Evolutionary conservation across 352 stramenopile genomes (phyloP).

Genomic region (Phytophthora pinifolia): DNA sequence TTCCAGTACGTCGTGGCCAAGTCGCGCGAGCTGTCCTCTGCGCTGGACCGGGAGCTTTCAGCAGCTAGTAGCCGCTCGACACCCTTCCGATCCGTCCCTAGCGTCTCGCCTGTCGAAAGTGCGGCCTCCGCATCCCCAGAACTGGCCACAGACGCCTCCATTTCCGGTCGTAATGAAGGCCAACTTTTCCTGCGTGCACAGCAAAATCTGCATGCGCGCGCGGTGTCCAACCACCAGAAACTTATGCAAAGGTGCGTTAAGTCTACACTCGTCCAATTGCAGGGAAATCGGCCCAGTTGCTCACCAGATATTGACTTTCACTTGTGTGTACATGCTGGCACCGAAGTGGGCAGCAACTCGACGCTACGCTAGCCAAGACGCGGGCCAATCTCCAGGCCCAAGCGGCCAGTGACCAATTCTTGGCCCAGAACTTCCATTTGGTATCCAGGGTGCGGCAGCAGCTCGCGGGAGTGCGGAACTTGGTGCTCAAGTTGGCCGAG

Average conservation of each 20-base stretch:
- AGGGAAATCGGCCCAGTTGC: neutral
- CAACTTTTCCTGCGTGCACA: conserved; percentile 46
- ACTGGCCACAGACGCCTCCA: neutral
- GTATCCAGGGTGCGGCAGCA: conserved; percentile 56
- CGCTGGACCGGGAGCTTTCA: conserved; percentile 48
- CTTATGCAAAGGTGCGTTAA: conserved; percentile 44
- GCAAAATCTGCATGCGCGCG: conserved; percentile 33
- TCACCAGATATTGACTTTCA: conserved; percentile 21
- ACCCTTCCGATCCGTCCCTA: conserved; percentile 4
- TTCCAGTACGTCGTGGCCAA: conserved; percentile 81
- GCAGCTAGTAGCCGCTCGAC: conserved; percentile 19
- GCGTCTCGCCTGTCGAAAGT: conserved; percentile 5
- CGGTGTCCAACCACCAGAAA: conserved; percentile 40
- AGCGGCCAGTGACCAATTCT: conserved; percentile 67
- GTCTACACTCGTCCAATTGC: conserved; percentile 1
- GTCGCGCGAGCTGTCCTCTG: conserved; percentile 67
- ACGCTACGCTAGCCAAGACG: conserved; percentile 34
- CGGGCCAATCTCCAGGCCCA: conserved; percentile 58
- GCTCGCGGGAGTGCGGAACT: conserved; percentile 38
- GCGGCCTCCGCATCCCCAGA: conserved; percentile 11
- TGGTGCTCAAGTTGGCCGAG: conserved; percentile 61
- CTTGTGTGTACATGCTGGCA: conserved; percentile 8
- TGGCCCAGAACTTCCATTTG: conserved; percentile 64
- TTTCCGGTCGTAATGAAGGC: conserved; percentile 32
- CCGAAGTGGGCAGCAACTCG: conserved; percentile 54